Conservation (phyloP, 148 eudicot genomes). For the Heliosperma pusillum region DNA sequence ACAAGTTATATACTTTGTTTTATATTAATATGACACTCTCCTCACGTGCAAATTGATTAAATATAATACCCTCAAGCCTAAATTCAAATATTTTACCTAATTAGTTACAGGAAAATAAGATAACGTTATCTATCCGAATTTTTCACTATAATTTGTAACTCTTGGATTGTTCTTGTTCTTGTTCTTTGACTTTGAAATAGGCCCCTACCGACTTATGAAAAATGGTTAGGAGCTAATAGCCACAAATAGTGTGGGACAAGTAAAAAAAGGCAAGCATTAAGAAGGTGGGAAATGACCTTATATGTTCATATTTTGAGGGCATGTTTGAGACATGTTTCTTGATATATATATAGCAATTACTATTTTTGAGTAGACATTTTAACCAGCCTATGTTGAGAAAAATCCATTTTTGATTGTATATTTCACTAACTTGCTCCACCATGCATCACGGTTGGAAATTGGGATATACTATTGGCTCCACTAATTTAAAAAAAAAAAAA, state of each 20-base stretch:
- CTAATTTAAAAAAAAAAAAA: too few species aligned
- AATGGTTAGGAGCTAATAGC: background rate
- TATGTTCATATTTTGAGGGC: conserved; percentile 32
- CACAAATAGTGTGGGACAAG: conserved; percentile 21
- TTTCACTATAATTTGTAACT: background rate
- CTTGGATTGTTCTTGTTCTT: background rate
- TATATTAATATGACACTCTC: too few species aligned
- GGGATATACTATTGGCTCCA: too few species aligned
- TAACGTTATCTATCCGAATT: too few species aligned
- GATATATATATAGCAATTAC: conserved; percentile 1
- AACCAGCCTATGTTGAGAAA: background rate
- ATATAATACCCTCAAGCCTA: too few species aligned
- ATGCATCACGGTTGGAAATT: background rate
- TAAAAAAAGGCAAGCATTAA: conserved; percentile 18
- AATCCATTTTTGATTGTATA: too few species aligned
- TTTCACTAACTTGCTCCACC: background rate
- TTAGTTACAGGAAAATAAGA: too few species aligned
- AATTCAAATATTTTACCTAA: too few species aligned
- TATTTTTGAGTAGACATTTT: conserved; percentile 18
- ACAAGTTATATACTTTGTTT: too few species aligned
- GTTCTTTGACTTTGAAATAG: background rate
- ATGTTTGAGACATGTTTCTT: conserved; percentile 65
- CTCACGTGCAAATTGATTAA: too few species aligned
- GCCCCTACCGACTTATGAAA: background rate
- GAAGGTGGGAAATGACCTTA: background rate